Evolutionary conservation across 1,284 basidiomycete genomes (phyloP).

Genomic region (Irpex lacteus): DNA sequence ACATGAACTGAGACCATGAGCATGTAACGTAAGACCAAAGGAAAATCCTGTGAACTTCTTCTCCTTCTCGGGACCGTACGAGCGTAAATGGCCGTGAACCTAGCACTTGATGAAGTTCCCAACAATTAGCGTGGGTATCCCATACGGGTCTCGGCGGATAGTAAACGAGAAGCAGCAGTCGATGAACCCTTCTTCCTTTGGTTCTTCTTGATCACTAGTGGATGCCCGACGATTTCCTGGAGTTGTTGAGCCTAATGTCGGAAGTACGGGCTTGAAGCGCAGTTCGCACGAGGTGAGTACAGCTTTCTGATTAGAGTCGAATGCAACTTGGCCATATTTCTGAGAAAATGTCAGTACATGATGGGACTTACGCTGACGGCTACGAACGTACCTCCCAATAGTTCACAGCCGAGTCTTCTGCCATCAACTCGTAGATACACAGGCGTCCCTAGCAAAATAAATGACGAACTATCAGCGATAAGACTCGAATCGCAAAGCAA

Average conservation of each 20-base stretch:
- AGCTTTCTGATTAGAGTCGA: constrained; percentile 85
- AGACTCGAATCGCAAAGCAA: neutral
- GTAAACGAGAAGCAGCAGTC: constrained; percentile 97
- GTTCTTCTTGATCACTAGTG: constrained; percentile 19
- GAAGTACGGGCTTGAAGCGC: constrained; percentile 65
- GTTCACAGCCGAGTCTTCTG: constrained; percentile 93
- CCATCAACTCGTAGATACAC: constrained; percentile 98
- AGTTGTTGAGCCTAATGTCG: constrained; percentile 28
- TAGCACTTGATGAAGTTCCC: constrained; percentile 77
- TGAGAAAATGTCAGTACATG: constrained; percentile 26
- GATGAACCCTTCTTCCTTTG: constrained; percentile 69
- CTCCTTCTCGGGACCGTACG: neutral
- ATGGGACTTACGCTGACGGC: neutral
- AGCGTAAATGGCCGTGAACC: constrained; percentile 9
- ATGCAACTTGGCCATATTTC: constrained; percentile 95
- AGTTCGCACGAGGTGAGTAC: constrained; percentile 93
- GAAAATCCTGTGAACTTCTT: neutral
- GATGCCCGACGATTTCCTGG: constrained; percentile 22
- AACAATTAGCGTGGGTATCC: constrained; percentile 91
- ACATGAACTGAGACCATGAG: neutral
- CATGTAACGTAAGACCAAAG: neutral
- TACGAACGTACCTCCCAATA: constrained; percentile 84
- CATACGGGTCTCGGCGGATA: constrained; percentile 87
- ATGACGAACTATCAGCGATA: constrained; percentile 12
- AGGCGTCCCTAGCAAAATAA: constrained; percentile 63